Evolutionary conservation across 495 filamentous ascomycete genomes (phyloP).

Genomic region (Hypoxylon rickii): DNA sequence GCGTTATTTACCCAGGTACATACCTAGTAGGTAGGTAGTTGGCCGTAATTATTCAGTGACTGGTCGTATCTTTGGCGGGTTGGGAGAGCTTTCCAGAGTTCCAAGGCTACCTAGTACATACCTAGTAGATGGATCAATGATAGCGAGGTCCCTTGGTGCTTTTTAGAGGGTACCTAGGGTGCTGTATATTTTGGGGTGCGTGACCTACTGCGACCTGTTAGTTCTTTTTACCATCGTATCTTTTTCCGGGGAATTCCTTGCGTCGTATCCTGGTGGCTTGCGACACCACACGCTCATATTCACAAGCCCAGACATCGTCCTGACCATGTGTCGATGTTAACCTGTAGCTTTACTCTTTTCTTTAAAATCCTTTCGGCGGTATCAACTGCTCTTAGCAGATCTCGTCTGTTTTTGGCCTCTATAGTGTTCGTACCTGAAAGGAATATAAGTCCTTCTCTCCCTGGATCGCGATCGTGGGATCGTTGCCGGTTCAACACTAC

Average conservation of each 20-base stretch:
- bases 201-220: conserved; percentile 23
- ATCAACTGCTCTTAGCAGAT: conserved; percentile 15
- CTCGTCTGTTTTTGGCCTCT: conserved; percentile 11
- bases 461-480: conserved; percentile 28
- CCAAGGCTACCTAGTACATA: no score
- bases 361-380: conserved; percentile 20
- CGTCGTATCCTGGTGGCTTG: conserved; percentile 24
- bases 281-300: conserved; percentile 13
- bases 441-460: conserved; percentile 9
- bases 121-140: no score
- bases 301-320: conserved; percentile 21
- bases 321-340: conserved; percentile 1
- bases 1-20: no score
- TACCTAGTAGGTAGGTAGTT: no score
- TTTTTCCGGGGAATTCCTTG: conserved; percentile 21
- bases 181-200: conserved; percentile 2
- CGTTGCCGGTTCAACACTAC: conserved; percentile 4
- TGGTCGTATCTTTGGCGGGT: conserved; percentile 25
- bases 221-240: conserved; percentile 22
- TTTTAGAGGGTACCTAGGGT: conserved; percentile 10
- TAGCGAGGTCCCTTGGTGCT: background rate
- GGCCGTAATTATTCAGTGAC: conserved; percentile 9
- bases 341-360: background rate
- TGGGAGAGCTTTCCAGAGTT: conserved; percentile 9
- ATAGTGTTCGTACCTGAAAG: background rate